Evolutionary conservation across 2,329 filamentous ascomycete species (phyloP).

Genomic region (Bisporella sp.): DNA sequence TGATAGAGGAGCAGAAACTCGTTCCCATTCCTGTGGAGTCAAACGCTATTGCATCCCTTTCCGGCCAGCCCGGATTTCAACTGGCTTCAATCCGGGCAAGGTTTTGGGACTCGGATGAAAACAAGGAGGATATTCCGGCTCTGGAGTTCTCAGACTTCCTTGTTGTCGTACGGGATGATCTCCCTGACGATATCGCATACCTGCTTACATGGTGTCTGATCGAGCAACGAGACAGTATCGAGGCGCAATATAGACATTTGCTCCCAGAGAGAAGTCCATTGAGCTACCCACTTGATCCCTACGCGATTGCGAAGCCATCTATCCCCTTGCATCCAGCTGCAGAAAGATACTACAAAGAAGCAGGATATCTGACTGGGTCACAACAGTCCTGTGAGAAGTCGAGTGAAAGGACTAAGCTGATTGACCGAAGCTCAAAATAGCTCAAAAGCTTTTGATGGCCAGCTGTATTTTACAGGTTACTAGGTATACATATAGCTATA

Average conservation of each 20-base stretch:
- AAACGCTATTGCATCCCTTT: background rate
- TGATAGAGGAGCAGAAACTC: constrained; percentile 4
- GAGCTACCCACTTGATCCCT: constrained; percentile 4
- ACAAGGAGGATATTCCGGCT: constrained; percentile 1
- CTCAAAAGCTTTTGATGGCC: too few species aligned
- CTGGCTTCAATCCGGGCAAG: background rate
- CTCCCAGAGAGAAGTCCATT: constrained; percentile 4
- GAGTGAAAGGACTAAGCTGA: too few species aligned
- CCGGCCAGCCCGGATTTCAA: background rate
- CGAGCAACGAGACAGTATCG: background rate
- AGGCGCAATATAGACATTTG: constrained; percentile 4
- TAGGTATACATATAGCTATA: too few species aligned
- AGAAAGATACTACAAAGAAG: constrained; percentile 4
- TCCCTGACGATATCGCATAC: constrained; percentile 7
- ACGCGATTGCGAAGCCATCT: constrained; percentile 3
- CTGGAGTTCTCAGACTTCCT: constrained; percentile 7
- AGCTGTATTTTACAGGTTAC: too few species aligned
- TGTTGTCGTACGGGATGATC: constrained; percentile 5
- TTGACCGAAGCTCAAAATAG: too few species aligned
- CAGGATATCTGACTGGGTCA: background rate
- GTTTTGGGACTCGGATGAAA: background rate
- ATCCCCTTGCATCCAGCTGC: constrained; percentile 5
- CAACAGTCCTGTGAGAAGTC: too few species aligned
- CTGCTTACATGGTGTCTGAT: constrained; percentile 7
- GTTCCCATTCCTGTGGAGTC: constrained; percentile 6